Evolutionary conservation across 768 basidiomycete genomes (phyloP).

Genomic region (Calvatia gigantea): DNA sequence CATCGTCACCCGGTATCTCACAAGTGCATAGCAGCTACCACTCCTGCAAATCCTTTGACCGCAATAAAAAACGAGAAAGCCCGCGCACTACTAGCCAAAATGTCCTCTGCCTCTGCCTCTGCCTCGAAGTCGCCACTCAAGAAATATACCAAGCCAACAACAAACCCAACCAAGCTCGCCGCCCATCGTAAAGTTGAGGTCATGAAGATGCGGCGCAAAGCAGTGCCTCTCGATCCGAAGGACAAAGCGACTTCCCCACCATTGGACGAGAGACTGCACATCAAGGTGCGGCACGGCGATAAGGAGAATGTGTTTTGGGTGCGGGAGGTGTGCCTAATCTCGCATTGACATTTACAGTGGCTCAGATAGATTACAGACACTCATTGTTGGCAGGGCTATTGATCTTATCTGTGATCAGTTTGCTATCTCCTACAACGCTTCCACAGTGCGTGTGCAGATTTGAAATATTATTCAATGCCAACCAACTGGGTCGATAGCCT

Average conservation of each 20-base stretch:
- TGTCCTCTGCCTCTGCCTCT: slow-evolving; percentile 21
- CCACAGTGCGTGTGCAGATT: slow-evolving; percentile 6
- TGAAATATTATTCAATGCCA: not conserved
- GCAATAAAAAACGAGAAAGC: slow-evolving; percentile 37
- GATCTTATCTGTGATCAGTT: slow-evolving; percentile 48
- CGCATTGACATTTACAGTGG: not conserved
- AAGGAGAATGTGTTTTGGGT: slow-evolving; percentile 62
- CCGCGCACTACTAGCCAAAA: slow-evolving; percentile 38
- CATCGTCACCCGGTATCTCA: slow-evolving; percentile 70
- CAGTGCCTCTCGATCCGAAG: slow-evolving; percentile 58
- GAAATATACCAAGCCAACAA: slow-evolving; percentile 29
- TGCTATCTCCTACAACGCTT: slow-evolving; percentile 17
- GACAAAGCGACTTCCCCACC: slow-evolving; percentile 45
- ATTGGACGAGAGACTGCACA: slow-evolving; percentile 55
- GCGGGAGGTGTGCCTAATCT: slow-evolving; percentile 48
- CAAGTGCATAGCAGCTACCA: slow-evolving; percentile 36
- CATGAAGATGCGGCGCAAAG: slow-evolving; percentile 75
- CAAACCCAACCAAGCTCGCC: slow-evolving; percentile 50
- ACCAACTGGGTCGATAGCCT: slow-evolving; percentile 27
- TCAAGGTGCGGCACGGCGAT: slow-evolving; percentile 38
- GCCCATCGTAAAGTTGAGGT: slow-evolving; percentile 56
- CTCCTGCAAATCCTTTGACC: slow-evolving; percentile 19
- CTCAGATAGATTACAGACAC: slow-evolving; percentile 34
- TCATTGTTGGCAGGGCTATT: slow-evolving; percentile 57
- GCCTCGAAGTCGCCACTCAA: slow-evolving; percentile 19